phyloP scores from a whole-genome alignment of 495 filamentous ascomycete genomes.

The Echria macrotheca region DNA sequence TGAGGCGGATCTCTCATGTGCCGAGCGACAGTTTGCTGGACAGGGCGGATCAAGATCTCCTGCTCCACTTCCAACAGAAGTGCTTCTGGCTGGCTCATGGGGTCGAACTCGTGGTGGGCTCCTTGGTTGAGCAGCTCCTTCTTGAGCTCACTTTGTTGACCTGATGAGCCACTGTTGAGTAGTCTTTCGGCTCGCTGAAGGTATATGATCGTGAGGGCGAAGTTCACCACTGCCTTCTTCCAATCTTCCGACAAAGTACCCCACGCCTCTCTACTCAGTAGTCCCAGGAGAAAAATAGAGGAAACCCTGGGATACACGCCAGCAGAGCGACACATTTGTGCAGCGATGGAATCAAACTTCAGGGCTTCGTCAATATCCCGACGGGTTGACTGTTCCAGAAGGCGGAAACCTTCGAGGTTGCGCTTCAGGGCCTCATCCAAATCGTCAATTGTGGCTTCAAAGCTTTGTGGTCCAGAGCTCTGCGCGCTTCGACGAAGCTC shows the following conservation, averaged over 20 bases:
- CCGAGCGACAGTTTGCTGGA: constrained; percentile 50
- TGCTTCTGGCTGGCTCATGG: constrained; percentile 45
- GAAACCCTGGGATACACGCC: neutral
- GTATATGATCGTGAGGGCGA: neutral
- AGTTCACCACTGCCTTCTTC: neutral
- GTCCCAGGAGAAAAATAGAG: neutral
- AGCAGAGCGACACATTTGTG: neutral
- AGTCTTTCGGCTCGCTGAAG: constrained; percentile 29
- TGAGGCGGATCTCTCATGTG: constrained; percentile 49
- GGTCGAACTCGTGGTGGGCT: constrained; percentile 46
- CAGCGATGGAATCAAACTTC: neutral
- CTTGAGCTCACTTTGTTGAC: neutral
- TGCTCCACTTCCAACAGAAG: constrained; percentile 58
- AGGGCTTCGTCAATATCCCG: too few species aligned
- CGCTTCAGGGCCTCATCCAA: neutral
- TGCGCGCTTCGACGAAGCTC: constrained; percentile 5
- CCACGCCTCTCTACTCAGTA: constrained; percentile 18
- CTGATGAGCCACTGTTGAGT: constrained; percentile 1
- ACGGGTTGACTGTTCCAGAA: too few species aligned
- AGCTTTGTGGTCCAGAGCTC: neutral
- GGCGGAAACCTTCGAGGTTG: too few species aligned
- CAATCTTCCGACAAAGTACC: neutral
- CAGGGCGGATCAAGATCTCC: constrained; percentile 52
- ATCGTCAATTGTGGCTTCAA: neutral
- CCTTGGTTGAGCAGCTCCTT: constrained; percentile 46